Conservation (phyloP, 768 basidiomycete genomes). For the Rhizopogon rudus region DNA sequence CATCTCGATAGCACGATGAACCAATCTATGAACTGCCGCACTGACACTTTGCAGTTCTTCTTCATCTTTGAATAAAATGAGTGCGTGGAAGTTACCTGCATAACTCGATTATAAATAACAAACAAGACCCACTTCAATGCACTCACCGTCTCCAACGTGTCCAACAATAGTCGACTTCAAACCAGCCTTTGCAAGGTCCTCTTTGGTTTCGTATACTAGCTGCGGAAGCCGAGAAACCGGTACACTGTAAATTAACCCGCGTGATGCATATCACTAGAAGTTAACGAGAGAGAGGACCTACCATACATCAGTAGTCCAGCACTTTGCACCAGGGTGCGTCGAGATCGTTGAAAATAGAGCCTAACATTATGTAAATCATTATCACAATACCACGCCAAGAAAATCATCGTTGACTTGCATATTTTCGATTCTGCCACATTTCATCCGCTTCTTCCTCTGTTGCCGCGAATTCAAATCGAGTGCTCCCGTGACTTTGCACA, state of each 20-base stretch:
- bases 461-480: constrained; percentile 65
- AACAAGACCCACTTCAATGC: constrained; percentile 14
- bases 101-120: neutral
- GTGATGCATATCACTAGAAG: neutral
- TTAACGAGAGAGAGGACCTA: constrained; percentile 23
- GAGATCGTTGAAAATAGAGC: constrained; percentile 66
- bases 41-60: constrained; percentile 50
- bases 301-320: constrained; percentile 93
- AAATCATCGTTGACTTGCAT: constrained; percentile 27
- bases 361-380: neutral
- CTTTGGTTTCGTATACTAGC: constrained; percentile 72
- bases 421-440: constrained; percentile 85
- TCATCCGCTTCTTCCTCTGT: constrained; percentile 71
- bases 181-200: constrained; percentile 59
- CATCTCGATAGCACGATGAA: constrained; percentile 64
- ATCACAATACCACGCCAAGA: neutral
- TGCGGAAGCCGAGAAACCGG: constrained; percentile 67
- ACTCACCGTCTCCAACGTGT: constrained; percentile 74
- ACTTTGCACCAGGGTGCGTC: constrained; percentile 54
- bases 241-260: constrained; percentile 36
- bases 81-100: constrained; percentile 40
- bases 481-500: constrained; percentile 62
- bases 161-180: constrained; percentile 70
- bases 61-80: constrained; percentile 57
- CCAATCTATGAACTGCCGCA: constrained; percentile 63